Base-by-base conservation (phyloP, 768 basidiomycete species). In the Leccinum subtestaceum region DNA sequence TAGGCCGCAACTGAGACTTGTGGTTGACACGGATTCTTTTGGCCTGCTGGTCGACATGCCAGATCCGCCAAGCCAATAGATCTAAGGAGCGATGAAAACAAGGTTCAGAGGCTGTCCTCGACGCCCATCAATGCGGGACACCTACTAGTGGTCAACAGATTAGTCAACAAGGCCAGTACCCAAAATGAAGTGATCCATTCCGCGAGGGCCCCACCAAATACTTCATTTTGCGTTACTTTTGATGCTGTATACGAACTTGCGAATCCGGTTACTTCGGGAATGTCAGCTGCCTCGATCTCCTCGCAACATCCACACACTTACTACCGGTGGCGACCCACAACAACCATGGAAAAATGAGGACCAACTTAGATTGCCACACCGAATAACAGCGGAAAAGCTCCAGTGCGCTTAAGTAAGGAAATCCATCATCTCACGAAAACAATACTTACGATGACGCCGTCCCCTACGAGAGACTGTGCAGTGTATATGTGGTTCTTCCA, bases 151-250 rank as follows among this genome's bases (percentile, higher is more conserved):
- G 71, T 70, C 21, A 67, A 53, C 0, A 75, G 52, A 60, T 78
- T 78, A 19, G 74, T 74, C 0, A 59, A 21, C 17, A 77, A 60
- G 1, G 77, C 73, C 3, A 63, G 63, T 0, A 62, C 60, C 60
- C 70, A 76, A 51, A 73, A 74, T 2, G 74, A 58, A 0, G 64
- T 73, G 53, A 77, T 71, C 77, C 77, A 79, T 13, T 55, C 53
- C 0, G 70, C 63, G n/a, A 72, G 67, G n/a, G 36, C 59, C 2
- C 50, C 58, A 1, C 52, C 65, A 55, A 75, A 78, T 32, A 77
- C 69, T 12, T 64, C 61, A 2, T 25, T 21, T 6, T 59, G 56
- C 0, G 51, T 49, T 7, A 55, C 13, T 4, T n/a, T 49, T 4
- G 68, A 65, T 15, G 64, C 65, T 9, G 55, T 62, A 40, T 65